Percentiles rank a stretch among this genome's conserved stretches.
phyloP scores from a whole-genome alignment of 2,329 filamentous ascomycete species.

The Colletotrichum sp. region DNA sequence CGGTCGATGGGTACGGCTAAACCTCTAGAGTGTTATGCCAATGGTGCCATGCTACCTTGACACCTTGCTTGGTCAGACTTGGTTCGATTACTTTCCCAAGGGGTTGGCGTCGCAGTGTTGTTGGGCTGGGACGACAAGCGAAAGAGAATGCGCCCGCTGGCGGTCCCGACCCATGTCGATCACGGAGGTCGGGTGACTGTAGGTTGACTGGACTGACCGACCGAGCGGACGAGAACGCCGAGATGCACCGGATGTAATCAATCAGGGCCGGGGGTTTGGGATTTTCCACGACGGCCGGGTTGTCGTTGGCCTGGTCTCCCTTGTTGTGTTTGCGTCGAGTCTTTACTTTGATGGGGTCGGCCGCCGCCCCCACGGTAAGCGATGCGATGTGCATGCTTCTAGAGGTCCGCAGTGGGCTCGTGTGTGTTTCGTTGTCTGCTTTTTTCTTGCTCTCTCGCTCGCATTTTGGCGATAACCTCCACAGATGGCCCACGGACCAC shows the following conservation, averaged over 20 bases:
- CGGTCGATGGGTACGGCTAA: neutral
- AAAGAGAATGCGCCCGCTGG: conserved; percentile 4
- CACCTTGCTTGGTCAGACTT: neutral
- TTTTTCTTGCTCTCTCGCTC: neutral
- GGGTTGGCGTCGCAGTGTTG: neutral
- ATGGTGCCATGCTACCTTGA: neutral
- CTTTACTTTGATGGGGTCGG: neutral
- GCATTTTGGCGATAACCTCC: conserved; percentile 6
- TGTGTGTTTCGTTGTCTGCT: neutral
- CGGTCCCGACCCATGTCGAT: neutral
- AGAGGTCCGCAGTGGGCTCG: neutral
- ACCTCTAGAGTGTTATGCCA: neutral
- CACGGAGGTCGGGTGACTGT: conserved; percentile 6
- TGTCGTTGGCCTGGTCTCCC: neutral
- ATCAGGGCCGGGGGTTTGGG: neutral
- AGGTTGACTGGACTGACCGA: neutral
- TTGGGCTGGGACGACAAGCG: neutral
- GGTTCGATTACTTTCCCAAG: neutral
- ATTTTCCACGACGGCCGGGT: neutral
- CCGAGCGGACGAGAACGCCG: conserved; percentile 3
- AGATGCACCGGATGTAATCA: neutral
- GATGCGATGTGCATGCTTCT: neutral
- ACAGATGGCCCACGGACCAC: conserved; percentile 6
- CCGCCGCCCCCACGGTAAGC: neutral
- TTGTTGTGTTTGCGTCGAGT: neutral